Percentiles rank a stretch among this genome's conserved stretches.
phyloP scores from a whole-genome alignment of 257 asterid species.

The Buddleja alternifolia region DNA sequence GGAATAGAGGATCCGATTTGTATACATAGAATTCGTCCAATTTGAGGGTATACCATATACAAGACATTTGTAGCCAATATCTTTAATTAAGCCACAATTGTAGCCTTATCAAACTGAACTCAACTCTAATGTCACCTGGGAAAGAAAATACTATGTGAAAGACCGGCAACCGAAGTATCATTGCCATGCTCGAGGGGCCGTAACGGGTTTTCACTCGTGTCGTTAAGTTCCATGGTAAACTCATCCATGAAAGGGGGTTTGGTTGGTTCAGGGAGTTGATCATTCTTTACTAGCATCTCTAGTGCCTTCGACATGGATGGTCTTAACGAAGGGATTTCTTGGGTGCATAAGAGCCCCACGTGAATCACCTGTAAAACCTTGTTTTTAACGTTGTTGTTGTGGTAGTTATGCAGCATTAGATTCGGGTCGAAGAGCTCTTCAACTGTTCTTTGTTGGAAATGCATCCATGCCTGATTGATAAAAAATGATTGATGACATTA shows the following conservation, averaged over 20 bases:
- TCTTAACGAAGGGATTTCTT: constrained; percentile 57
- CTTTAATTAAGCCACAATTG: no score
- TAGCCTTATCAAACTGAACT: no score
- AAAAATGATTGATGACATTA: neutral
- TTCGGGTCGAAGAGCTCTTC: constrained; percentile 67
- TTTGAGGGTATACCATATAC: no score
- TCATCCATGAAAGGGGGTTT: constrained; percentile 74
- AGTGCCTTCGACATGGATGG: constrained; percentile 77
- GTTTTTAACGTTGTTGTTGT: constrained; percentile 31
- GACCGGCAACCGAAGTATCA: constrained; percentile 52
- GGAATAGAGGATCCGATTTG: no score
- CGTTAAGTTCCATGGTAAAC: constrained; percentile 58
- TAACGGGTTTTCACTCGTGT: constrained; percentile 27
- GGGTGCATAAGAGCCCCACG: constrained; percentile 74
- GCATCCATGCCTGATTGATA: constrained; percentile 61
- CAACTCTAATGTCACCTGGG: constrained; percentile 55
- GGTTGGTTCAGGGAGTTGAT: constrained; percentile 64
- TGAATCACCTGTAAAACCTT: constrained; percentile 60
- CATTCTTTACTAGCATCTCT: constrained; percentile 61
- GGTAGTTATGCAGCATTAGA: constrained; percentile 52
- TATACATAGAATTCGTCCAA: no score
- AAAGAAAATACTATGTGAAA: constrained; percentile 64
- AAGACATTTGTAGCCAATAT: no score
- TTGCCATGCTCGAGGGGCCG: constrained; percentile 26
- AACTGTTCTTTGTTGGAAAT: constrained; percentile 55